Evolutionary conservation across 306 rosid genomes (phyloP).

Genomic region (Vigna nakashimae): DNA sequence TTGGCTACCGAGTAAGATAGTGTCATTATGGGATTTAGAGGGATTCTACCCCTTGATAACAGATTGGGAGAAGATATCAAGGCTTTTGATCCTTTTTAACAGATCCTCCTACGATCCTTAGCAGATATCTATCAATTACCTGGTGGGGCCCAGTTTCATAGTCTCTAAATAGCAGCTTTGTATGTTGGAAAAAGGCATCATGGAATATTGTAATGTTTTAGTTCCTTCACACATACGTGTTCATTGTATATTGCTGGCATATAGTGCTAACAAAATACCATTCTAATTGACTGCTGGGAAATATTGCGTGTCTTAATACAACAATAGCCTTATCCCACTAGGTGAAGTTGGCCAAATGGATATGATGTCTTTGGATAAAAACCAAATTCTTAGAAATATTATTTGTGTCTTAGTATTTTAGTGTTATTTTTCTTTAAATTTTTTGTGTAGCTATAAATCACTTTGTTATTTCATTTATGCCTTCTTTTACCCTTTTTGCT

Average conservation of each 20-base stretch:
- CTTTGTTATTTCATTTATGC: not conserved
- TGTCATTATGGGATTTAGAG: not conserved
- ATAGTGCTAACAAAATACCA: not conserved
- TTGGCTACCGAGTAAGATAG: conserved; percentile 25
- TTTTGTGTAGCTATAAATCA: not conserved
- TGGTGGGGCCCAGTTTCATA: not conserved
- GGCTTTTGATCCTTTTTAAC: not conserved
- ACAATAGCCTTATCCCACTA: not conserved
- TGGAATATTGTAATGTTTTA: not conserved
- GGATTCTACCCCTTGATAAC: conserved; percentile 8
- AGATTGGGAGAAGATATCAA: not conserved
- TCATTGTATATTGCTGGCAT: not conserved
- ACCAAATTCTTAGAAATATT: not conserved
- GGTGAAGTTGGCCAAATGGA: not conserved
- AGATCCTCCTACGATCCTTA: not conserved
- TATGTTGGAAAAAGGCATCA: not conserved
- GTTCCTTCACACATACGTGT: not conserved
- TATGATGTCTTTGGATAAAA: not conserved
- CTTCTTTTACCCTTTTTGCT: conserved; percentile 10
- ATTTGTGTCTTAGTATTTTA: not conserved
- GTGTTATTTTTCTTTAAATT: not conserved
- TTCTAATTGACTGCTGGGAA: not conserved
- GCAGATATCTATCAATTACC: not conserved
- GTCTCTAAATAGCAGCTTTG: not conserved
- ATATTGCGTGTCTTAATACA: not conserved